Evolutionary conservation across 169 alveolate species (phyloP).

Genomic region (Perkinsus chesapeaki): DNA sequence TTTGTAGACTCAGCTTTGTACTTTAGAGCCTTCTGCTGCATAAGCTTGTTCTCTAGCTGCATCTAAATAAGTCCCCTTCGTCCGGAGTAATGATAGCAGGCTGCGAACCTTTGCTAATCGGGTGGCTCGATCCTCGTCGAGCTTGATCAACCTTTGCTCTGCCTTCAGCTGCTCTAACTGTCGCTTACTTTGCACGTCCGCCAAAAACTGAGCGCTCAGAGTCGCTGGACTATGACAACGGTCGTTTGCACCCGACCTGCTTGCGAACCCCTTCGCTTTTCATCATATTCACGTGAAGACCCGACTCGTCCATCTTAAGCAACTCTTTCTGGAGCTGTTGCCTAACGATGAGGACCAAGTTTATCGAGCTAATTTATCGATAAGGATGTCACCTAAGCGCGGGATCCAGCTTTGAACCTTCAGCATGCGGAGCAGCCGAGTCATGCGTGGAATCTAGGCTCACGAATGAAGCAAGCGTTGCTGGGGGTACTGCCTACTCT

Average conservation of each 20-base stretch:
- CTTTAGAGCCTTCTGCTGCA: constrained; percentile 9
- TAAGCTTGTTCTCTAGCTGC: background rate
- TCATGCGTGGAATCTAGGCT: background rate
- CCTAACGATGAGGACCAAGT: background rate
- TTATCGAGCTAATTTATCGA: background rate
- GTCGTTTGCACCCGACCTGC: background rate
- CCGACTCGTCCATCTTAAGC: background rate
- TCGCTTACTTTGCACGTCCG: background rate
- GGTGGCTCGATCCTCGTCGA: constrained; percentile 9
- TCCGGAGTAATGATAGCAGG: background rate
- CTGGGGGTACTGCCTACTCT: background rate
- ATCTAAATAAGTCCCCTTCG: background rate
- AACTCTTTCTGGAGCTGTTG: background rate
- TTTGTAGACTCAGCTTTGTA: background rate
- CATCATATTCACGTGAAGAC: background rate
- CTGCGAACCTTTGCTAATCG: background rate
- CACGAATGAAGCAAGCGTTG: too few relatives aligned
- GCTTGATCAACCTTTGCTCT: background rate
- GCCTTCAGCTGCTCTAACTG: constrained; percentile 11
- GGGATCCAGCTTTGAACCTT: background rate
- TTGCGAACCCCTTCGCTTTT: background rate
- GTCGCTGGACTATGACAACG: background rate
- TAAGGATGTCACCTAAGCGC: background rate
- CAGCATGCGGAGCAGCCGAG: background rate
- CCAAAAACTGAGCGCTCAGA: background rate